These are phyloP conservation scores for Chytriomyces sp. DNA, from an alignment of 192 early-diverging fungal species.

Conservation along the genomic window DNA sequence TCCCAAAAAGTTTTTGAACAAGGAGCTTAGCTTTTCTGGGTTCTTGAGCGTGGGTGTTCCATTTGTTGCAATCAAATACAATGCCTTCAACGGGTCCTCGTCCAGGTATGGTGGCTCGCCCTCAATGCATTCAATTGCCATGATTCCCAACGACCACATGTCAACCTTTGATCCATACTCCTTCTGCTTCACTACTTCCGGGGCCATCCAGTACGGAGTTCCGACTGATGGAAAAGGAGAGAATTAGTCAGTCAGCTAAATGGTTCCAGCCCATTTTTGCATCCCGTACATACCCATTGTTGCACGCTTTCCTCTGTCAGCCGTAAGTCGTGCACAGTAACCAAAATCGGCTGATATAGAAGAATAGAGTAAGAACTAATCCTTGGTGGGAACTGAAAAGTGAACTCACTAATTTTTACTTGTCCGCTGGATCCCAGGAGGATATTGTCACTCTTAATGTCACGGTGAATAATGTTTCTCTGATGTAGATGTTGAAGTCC, in stretches of 20 bases:
- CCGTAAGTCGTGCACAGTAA: constrained; percentile 79
- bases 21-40: constrained; percentile 78
- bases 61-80: constrained; percentile 81
- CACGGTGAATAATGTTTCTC: constrained; percentile 77
- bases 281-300: constrained; percentile 60
- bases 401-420: constrained; percentile 61
- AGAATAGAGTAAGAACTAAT: constrained; percentile 23
- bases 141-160: constrained; percentile 97
- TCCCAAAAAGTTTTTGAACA: constrained; percentile 91
- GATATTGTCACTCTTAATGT: constrained; percentile 89
- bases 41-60: constrained; percentile 90
- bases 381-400: neutral
- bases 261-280: too few species aligned
- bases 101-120: constrained; percentile 96
- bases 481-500: constrained; percentile 75
- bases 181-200: constrained; percentile 91
- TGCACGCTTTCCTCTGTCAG: constrained; percentile 65
- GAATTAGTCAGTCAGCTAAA: constrained; percentile 46
- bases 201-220: constrained; percentile 98
- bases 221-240: constrained; percentile 34
- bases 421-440: constrained; percentile 71
- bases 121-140: constrained; percentile 98
- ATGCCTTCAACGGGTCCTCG: constrained; percentile 80
- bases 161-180: constrained; percentile 93
- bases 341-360: constrained; percentile 77